Evolutionary conservation across 1,284 basidiomycete species (phyloP), one percentile per base, ranked within the genome.

Genomic region (Exobasidium cylindrosporum): DNA sequence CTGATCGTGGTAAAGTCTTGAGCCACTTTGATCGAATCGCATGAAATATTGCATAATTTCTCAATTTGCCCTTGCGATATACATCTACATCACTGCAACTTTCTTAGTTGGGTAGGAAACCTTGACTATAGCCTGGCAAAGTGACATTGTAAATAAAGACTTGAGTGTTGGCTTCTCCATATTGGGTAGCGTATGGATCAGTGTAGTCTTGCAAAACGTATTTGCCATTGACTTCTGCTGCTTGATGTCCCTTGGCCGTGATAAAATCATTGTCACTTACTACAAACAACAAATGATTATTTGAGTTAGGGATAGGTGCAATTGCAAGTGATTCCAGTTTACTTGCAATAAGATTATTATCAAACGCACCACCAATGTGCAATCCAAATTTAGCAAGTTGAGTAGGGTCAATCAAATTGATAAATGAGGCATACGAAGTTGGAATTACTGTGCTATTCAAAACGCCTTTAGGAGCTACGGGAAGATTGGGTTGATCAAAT

Each of bases 321-420:
- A 89, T 79, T 13, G 87, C 85, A 55, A 87, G 81, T 5, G 84
- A 85, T 73, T 89, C 88, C 85, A 87, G 88, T 78, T 89, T 89
- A 2, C 84, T 84, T 62, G 85, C 85, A 59, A 89, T 83, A 29
- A 88, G 81, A 0, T 84, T 86, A 50, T 83, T 68, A 57, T 77
- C 72, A 31, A 79, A 72, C 14, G 65, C 72, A 30, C 70, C 67
- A 40, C 65, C 73, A 35, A 68, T 73, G 60, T 88, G 87, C 59
- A 88, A 79, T 2, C 87, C 87, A 65, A 88, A 88, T 43, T 86
- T 81, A 13, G 82, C 56, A 24, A 54, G 28, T 24, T 64, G 26
- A 6, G 74, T 80, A 5, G 80, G 66, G 65, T 87, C 83, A 52
- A 86, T 80, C 50, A 83, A 82, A 78, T 84, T 81, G 24, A 88